Percentiles rank a stretch among this genome's conserved stretches.
These are phyloP conservation scores for Globomyces pollinis-pini DNA, from an alignment of 192 early-diverging fungal genomes.

Conservation along the genomic window DNA sequence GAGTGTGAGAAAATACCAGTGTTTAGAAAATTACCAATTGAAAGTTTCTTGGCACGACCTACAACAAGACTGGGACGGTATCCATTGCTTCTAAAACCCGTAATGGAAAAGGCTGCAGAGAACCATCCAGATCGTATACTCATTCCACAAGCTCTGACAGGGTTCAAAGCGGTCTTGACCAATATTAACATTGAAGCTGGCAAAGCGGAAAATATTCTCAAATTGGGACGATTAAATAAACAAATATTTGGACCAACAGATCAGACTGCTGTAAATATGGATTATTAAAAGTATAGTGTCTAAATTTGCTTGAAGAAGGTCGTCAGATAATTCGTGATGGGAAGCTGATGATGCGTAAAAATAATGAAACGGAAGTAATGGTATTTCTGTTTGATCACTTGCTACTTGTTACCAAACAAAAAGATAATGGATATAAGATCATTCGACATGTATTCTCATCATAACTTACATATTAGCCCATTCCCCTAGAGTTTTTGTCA, in stretches of 20 bases:
- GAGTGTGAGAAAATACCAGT: conserved; percentile 67
- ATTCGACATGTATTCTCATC: background rate
- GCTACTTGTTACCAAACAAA: conserved; percentile 28
- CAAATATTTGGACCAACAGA: conserved; percentile 42
- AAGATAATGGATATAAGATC: conserved; percentile 23
- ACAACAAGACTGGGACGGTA: conserved; percentile 84
- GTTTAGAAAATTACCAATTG: conserved; percentile 72
- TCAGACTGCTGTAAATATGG: background rate
- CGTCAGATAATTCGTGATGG: conserved; percentile 74
- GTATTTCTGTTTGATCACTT: conserved; percentile 82
- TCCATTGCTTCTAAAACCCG: conserved; percentile 69
- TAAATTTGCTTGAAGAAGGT: conserved; percentile 64
- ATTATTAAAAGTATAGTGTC: conserved; percentile 43
- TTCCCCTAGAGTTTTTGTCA: conserved; percentile 12
- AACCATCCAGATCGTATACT: conserved; percentile 69
- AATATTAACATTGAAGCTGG: conserved; percentile 84
- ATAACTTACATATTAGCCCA: background rate
- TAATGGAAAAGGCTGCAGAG: conserved; percentile 75
- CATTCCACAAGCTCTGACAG: conserved; percentile 64
- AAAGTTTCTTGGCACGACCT: conserved; percentile 82
- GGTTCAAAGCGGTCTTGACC: conserved; percentile 64
- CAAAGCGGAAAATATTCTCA: conserved; percentile 78
- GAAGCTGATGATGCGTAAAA: conserved; percentile 52
- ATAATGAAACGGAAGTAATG: conserved; percentile 59
- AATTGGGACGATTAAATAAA: conserved; percentile 65